Percentiles rank a stretch among this genome's conserved stretches.
These are phyloP conservation scores for Sporothrix pallida DNA, from an alignment of 2,329 filamentous ascomycete genomes.

Conservation along the genomic window DNA sequence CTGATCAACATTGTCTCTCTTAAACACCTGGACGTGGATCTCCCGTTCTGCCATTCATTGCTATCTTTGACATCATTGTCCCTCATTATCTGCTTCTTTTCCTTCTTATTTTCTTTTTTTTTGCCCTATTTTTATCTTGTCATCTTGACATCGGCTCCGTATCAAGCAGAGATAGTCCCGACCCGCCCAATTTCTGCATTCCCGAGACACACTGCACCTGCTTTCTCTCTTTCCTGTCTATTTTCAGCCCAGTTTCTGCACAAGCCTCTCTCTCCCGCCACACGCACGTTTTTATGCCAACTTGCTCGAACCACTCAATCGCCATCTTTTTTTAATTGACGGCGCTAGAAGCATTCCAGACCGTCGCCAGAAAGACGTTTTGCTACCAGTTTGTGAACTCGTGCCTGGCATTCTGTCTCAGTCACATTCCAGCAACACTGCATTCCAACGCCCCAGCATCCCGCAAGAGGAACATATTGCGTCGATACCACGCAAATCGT, in stretches of 20 bases:
- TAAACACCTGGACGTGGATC: background rate
- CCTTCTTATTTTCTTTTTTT: background rate
- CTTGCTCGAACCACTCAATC: background rate
- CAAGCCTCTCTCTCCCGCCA: slow-evolving; percentile 24
- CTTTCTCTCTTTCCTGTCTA: background rate
- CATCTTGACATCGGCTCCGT: background rate
- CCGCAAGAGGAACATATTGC: background rate
- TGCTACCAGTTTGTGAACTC: background rate
- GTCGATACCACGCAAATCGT: slow-evolving; percentile 7
- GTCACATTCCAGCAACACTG: slow-evolving; percentile 25
- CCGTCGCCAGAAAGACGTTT: background rate
- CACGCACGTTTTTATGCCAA: slow-evolving; percentile 24
- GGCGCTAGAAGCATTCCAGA: slow-evolving; percentile 28
- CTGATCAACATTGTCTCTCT: background rate
- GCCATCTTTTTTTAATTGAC: slow-evolving; percentile 14
- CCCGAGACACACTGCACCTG: slow-evolving; percentile 21
- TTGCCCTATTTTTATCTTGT: slow-evolving; percentile 16
- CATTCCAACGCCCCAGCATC: slow-evolving; percentile 22
- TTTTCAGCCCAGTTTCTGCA: background rate
- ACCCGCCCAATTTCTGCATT: slow-evolving; percentile 20
- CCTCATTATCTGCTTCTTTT: background rate
- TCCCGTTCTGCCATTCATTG: background rate
- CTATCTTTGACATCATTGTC: background rate
- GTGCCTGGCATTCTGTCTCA: slow-evolving; percentile 24
- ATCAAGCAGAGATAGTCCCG: slow-evolving; percentile 12